A percentile compares a stretch with the other conserved stretches of the same genome.
These are phyloP conservation scores for Leishmania aethiopica DNA, from an alignment of 208 protist species.

Conservation along the genomic window DNA sequence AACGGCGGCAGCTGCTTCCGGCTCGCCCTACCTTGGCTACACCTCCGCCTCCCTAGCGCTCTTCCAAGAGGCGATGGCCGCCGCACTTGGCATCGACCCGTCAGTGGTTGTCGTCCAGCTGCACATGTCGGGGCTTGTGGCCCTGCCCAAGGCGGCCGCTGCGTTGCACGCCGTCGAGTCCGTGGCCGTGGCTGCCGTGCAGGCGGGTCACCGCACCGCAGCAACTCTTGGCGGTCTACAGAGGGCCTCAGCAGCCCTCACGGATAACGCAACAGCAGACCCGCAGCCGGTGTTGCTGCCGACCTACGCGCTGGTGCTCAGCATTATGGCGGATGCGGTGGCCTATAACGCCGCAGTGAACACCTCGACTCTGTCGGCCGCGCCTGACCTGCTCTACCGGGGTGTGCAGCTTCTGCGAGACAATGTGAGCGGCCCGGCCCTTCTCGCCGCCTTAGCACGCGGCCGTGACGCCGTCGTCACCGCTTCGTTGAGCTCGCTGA, in stretches of 20 bases:
- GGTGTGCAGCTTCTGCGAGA: slow-evolving; percentile 34
- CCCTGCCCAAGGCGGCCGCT: slow-evolving; percentile 4
- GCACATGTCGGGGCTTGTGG: slow-evolving; percentile 17
- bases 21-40: slow-evolving; percentile 14
- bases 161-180: background rate
- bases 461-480: background rate
- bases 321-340: slow-evolving; percentile 35
- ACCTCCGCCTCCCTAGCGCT: slow-evolving; percentile 23
- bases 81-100: slow-evolving; percentile 33
- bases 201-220: slow-evolving; percentile 6
- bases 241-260: background rate
- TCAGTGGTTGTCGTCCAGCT: slow-evolving; percentile 34
- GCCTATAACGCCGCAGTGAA: slow-evolving; percentile 18
- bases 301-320: slow-evolving; percentile 51
- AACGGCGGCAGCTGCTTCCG: background rate
- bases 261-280: background rate
- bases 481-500: slow-evolving; percentile 27
- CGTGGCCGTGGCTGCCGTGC: slow-evolving; percentile 13
- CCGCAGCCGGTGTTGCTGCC: slow-evolving; percentile 8
- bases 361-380: slow-evolving; percentile 24
- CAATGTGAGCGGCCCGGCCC: slow-evolving; percentile 29
- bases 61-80: slow-evolving; percentile 35
- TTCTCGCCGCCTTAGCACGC: slow-evolving; percentile 27
- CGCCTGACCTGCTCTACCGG: slow-evolving; percentile 54
- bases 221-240: background rate